Percentiles rank a stretch among this genome's conserved stretches.
phyloP scores from a whole-genome alignment of 2,329 filamentous ascomycete genomes.

The Epichloe amarillans region DNA sequence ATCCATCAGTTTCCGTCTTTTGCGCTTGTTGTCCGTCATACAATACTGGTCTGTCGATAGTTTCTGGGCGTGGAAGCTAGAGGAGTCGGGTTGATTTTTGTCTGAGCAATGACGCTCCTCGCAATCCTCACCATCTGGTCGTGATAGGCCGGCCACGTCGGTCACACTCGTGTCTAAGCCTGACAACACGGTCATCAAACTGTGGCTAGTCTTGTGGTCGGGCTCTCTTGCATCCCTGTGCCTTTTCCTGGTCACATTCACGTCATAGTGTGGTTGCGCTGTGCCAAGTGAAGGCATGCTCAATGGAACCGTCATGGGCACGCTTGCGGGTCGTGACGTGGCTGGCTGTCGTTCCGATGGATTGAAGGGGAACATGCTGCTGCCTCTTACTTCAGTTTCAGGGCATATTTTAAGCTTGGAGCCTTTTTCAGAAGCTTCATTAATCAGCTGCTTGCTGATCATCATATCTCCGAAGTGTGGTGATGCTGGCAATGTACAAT shows the following conservation, averaged over 20 bases:
- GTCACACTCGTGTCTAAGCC: not conserved
- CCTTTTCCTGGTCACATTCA: not conserved
- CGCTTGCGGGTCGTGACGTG: not conserved
- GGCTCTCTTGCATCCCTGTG: not conserved
- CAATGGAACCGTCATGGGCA: not conserved
- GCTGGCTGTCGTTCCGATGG: not conserved
- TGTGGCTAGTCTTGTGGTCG: not conserved
- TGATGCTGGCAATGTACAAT: constrained; percentile 54
- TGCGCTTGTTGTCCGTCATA: not conserved
- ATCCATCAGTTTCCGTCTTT: not conserved
- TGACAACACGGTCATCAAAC: not conserved
- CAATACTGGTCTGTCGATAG: no score
- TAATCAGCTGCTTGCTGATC: constrained; percentile 45
- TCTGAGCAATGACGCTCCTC: not conserved
- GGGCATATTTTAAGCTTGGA: not conserved
- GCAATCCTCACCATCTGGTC: not conserved
- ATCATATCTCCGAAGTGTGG: constrained; percentile 53
- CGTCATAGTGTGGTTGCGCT: not conserved
- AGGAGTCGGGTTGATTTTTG: not conserved
- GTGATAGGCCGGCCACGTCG: not conserved
- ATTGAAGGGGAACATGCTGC: not conserved
- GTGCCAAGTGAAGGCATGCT: not conserved
- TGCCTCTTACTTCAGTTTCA: not conserved
- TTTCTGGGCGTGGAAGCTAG: not conserved
- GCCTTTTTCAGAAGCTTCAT: constrained; percentile 36